Evolutionary conservation across 1,284 basidiomycete genomes (phyloP).

Genomic region (Malassezia brasiliensis): DNA sequence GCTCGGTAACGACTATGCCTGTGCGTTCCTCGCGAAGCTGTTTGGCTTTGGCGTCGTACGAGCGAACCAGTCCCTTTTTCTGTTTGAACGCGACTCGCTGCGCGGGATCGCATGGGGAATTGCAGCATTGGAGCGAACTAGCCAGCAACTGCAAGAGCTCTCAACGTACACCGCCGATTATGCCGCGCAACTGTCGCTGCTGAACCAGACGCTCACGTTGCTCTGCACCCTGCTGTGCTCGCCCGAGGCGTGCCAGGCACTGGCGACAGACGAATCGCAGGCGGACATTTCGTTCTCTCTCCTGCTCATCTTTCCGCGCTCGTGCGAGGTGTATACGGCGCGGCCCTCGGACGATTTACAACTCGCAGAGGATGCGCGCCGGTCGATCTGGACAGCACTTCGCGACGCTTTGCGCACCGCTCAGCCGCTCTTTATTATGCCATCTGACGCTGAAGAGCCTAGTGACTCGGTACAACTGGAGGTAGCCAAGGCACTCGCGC

Average conservation of each 20-base stretch:
- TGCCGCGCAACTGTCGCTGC: neutral
- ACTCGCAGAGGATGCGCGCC: neutral
- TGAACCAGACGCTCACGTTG: constrained; percentile 7
- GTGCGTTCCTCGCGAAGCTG: constrained; percentile 8
- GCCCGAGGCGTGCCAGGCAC: constrained; percentile 1
- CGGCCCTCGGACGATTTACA: neutral
- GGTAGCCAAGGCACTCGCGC: neutral
- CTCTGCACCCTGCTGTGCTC: constrained; percentile 13
- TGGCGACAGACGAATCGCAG: neutral
- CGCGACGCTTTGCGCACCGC: neutral
- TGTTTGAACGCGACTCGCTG: constrained; percentile 16
- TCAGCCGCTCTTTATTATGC: neutral
- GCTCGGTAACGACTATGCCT: constrained; percentile 8
- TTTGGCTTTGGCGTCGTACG: constrained; percentile 17
- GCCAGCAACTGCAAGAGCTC: neutral
- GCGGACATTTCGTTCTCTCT: constrained; percentile 4
- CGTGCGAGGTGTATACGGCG: constrained; percentile 10
- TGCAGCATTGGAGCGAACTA: neutral
- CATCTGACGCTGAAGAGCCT: neutral
- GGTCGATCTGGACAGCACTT: constrained; percentile 6
- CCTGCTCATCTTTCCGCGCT: constrained; percentile 13
- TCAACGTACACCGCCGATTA: neutral
- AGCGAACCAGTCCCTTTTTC: neutral
- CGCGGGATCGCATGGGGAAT: constrained; percentile 16
- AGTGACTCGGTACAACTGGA: neutral